Evolutionary conservation across 2,329 filamentous ascomycete species (phyloP).

Genomic region (Pseudocercospora macadamiae): DNA sequence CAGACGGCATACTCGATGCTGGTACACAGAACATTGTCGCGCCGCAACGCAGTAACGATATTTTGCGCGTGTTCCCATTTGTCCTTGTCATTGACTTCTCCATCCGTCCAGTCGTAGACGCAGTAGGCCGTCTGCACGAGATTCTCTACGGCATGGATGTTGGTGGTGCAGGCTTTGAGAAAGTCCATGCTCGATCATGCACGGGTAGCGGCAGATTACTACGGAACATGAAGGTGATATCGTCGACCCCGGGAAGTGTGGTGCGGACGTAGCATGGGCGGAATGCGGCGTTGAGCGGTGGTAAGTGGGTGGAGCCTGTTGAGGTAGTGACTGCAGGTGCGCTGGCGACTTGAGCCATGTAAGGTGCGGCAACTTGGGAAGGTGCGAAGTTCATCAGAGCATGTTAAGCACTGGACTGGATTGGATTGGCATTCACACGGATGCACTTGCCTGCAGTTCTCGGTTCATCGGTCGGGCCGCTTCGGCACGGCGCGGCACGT

Average conservation of each 20-base stretch:
- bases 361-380: too few relatives aligned
- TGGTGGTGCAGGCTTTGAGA: conserved; percentile 39
- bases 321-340: too few relatives aligned
- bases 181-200: conserved; percentile 37
- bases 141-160: conserved; percentile 34
- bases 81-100: neutral
- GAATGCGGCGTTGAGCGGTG: neutral
- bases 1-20: conserved; percentile 15
- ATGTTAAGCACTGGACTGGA: too few relatives aligned
- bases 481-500: neutral
- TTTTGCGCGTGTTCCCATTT: conserved; percentile 10
- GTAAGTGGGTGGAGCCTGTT: neutral
- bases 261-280: conserved; percentile 11
- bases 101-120: conserved; percentile 14
- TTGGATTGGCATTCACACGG: too few relatives aligned
- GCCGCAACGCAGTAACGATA: conserved; percentile 18
- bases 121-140: conserved; percentile 17
- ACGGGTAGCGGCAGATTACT: neutral
- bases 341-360: too few relatives aligned
- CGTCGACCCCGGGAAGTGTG: neutral
- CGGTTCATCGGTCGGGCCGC: too few relatives aligned
- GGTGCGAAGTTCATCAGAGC: too few relatives aligned
- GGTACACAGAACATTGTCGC: conserved; percentile 26
- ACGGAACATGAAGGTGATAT: conserved; percentile 32
- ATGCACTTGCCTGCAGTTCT: too few relatives aligned